Percentiles rank a stretch among this genome's conserved stretches.
These are phyloP conservation scores for Phytophthora melonis DNA, from an alignment of 352 stramenopile species.

Conservation along the genomic window DNA sequence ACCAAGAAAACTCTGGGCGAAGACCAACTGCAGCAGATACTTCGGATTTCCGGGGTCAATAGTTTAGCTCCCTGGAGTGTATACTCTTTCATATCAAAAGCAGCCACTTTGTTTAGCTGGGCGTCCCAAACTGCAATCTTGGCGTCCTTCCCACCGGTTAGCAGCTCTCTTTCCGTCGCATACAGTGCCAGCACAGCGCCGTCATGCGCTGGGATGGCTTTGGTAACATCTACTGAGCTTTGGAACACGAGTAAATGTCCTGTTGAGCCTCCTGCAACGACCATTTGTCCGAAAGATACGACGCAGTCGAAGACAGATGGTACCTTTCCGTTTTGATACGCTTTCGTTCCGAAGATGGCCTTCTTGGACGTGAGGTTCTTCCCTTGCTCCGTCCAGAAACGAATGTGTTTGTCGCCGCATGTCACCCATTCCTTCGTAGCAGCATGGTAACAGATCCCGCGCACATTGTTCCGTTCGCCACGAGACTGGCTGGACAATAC, in stretches of 20 bases:
- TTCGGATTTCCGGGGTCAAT: conserved; percentile 55
- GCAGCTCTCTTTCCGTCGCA: conserved; percentile 60
- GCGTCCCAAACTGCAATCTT: conserved; percentile 88
- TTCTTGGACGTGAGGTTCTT: conserved; percentile 77
- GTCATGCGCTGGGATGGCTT: conserved; percentile 63
- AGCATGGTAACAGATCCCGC: conserved; percentile 58
- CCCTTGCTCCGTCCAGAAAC: conserved; percentile 82
- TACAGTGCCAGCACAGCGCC: conserved; percentile 58
- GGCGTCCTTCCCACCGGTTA: conserved; percentile 90
- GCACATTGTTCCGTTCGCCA: conserved; percentile 70
- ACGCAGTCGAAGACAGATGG: conserved; percentile 62
- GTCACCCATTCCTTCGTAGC: conserved; percentile 68
- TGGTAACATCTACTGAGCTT: conserved; percentile 54
- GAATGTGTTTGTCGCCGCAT: conserved; percentile 76
- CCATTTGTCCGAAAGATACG: conserved; percentile 53
- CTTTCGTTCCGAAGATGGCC: conserved; percentile 69
- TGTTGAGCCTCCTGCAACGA: conserved; percentile 69
- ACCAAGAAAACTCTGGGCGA: conserved; percentile 69
- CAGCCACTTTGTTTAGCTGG: conserved; percentile 53
- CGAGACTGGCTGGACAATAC: conserved; percentile 60
- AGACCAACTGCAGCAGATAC: conserved; percentile 44
- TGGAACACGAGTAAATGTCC: conserved; percentile 85
- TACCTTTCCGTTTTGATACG: conserved; percentile 61
- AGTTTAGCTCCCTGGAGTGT: conserved; percentile 28
- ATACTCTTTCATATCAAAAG: conserved; percentile 55